Conservation (phyloP, 1,284 basidiomycete species). For the Ustilago loliicola region DNA sequence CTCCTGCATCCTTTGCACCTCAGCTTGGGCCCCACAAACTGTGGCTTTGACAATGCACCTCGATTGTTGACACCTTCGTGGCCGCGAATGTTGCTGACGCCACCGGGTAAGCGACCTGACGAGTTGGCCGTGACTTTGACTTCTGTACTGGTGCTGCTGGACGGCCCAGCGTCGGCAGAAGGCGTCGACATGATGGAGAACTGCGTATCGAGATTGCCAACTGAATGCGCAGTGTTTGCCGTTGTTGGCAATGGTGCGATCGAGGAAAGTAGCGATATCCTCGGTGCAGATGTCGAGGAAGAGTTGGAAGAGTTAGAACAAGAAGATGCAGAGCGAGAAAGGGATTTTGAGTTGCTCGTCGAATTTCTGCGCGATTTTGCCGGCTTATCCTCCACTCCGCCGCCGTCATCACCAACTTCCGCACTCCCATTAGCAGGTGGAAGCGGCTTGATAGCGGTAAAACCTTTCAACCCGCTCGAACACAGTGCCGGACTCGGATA, state of each 20-base stretch:
- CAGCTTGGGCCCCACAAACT: conserved; percentile 44
- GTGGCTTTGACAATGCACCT: conserved; percentile 38
- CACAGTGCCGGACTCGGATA: conserved; percentile 52
- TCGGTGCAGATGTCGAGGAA: neutral
- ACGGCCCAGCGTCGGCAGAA: neutral
- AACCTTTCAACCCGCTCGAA: conserved; percentile 25
- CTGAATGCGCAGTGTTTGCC: neutral
- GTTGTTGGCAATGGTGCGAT: conserved; percentile 8
- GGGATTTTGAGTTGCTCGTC: conserved; percentile 19
- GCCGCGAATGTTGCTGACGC: conserved; percentile 47
- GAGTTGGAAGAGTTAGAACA: conserved; percentile 15
- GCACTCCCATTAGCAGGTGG: neutral
- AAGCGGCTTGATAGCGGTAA: conserved; percentile 20
- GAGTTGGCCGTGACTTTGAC: conserved; percentile 55
- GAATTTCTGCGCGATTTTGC: conserved; percentile 16
- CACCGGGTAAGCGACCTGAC: conserved; percentile 50
- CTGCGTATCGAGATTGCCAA: conserved; percentile 1
- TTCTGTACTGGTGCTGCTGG: neutral
- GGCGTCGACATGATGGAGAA: conserved; percentile 16
- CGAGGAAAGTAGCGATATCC: conserved; percentile 19
- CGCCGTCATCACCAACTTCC: neutral
- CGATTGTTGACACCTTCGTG: conserved; percentile 46
- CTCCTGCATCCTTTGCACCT: conserved; percentile 66
- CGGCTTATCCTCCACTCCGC: neutral
- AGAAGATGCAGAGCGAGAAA: conserved; percentile 20